Conservation (phyloP, 306 rosid species). For the Oemleria cerasiformis region DNA sequence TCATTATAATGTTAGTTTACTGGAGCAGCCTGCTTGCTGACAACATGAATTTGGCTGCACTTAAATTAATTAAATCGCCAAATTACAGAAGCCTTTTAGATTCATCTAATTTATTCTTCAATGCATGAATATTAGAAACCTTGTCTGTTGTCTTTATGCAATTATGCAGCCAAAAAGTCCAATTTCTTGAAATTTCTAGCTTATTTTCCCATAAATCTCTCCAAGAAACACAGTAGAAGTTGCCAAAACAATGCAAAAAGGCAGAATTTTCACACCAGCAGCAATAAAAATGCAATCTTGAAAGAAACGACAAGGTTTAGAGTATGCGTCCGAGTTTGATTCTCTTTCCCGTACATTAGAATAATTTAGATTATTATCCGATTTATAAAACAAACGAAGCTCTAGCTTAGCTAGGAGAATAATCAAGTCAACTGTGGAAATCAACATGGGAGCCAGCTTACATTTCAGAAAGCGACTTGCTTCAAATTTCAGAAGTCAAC, state of each 20-base stretch:
- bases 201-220: background rate
- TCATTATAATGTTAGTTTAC: background rate
- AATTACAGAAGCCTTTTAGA: background rate
- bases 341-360: too few species aligned
- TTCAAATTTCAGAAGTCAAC: slow-evolving; percentile 40
- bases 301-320: background rate
- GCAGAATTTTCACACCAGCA: too few species aligned
- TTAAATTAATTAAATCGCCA: background rate
- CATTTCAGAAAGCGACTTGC: slow-evolving; percentile 19
- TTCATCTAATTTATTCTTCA: background rate
- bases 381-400: background rate
- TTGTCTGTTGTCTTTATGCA: background rate
- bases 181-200: background rate
- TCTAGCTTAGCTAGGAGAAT: background rate
- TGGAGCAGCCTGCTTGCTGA: background rate
- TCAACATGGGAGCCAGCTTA: slow-evolving; percentile 7
- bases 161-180: background rate
- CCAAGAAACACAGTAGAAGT: slow-evolving; percentile 1
- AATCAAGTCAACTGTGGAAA: slow-evolving; percentile 1
- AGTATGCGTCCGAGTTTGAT: background rate
- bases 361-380: too few species aligned
- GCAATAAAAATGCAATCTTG: too few species aligned
- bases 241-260: background rate
- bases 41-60: background rate
- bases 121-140: background rate